A percentile compares a stretch with the other conserved stretches of the same genome.
phyloP scores from a whole-genome alignment of 2,329 filamentous ascomycete genomes.

The Cladosporium halotolerans region DNA sequence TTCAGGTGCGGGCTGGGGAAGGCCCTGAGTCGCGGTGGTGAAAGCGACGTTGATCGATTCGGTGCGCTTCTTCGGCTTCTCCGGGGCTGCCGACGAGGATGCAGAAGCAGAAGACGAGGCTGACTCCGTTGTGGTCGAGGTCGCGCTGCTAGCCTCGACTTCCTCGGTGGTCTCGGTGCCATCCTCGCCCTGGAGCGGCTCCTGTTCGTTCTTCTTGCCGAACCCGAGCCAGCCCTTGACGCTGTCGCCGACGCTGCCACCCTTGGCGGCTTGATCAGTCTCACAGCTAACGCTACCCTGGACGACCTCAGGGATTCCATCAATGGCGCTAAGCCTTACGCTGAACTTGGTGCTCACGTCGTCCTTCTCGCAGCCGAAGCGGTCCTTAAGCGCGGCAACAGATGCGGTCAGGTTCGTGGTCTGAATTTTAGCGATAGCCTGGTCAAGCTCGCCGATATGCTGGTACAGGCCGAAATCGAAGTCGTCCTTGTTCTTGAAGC shows the following conservation, averaged over 20 bases:
- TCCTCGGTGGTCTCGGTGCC: conserved; percentile 46
- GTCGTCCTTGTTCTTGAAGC: conserved; percentile 75
- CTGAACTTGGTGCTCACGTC: conserved; percentile 77
- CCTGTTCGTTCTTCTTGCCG: conserved; percentile 82
- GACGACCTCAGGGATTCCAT: conserved; percentile 73
- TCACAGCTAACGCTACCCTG: conserved; percentile 81
- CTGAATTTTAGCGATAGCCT: conserved; percentile 58
- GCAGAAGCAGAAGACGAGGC: conserved; percentile 42
- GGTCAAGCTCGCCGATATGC: conserved; percentile 53
- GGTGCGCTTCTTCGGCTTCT: conserved; percentile 44
- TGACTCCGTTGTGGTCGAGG: conserved; percentile 25
- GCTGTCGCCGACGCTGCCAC: conserved; percentile 80
- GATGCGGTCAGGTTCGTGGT: conserved; percentile 83
- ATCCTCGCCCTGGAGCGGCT: conserved; percentile 53
- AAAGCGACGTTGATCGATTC: conserved; percentile 49
- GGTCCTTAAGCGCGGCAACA: conserved; percentile 69
- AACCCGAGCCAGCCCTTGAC: conserved; percentile 96
- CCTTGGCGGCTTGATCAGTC: conserved; percentile 62
- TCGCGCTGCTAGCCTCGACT: conserved; percentile 32
- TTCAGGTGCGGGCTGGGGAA: conserved; percentile 53
- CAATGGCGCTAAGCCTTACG: conserved; percentile 63
- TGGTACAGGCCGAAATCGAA: conserved; percentile 78
- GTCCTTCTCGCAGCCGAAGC: conserved; percentile 67
- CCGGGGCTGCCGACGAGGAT: conserved; percentile 35
- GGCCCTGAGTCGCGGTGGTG: conserved; percentile 40